Conservation (phyloP, 176 grass and related monocot genomes). For the Pontederia paniculata region DNA sequence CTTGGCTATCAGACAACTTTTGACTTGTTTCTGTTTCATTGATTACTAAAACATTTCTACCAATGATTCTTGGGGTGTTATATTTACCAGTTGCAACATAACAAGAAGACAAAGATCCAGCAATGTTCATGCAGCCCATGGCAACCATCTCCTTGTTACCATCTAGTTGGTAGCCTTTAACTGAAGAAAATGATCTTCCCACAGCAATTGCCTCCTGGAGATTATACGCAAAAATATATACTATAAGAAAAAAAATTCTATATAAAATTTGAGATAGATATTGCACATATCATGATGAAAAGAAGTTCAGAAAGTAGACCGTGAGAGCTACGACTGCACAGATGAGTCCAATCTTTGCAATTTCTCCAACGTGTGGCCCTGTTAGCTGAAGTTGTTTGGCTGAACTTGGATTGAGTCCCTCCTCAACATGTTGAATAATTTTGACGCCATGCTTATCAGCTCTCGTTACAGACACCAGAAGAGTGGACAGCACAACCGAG, state of each 20-base stretch:
- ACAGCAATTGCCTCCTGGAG: constrained; percentile 92
- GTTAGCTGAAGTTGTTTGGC: constrained; percentile 47
- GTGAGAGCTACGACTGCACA: constrained; percentile 81
- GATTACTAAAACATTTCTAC: too few species aligned
- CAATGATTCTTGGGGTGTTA: too few species aligned
- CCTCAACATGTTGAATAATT: constrained; percentile 70
- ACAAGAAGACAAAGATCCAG: constrained; percentile 76
- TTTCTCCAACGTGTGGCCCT: constrained; percentile 37
- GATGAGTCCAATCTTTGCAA: constrained; percentile 74
- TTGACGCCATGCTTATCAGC: constrained; percentile 84
- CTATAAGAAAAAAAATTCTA: not conserved
- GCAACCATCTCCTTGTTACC: constrained; percentile 97
- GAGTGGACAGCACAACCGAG: constrained; percentile 64
- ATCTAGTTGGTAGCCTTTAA: constrained; percentile 67
- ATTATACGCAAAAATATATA: constrained; percentile 1
- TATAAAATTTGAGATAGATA: not conserved
- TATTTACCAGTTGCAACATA: constrained; percentile 85
- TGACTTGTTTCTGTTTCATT: too few species aligned
- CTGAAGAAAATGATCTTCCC: constrained; percentile 64
- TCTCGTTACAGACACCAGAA: constrained; percentile 53
- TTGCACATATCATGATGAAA: not conserved
- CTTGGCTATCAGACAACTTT: too few species aligned
- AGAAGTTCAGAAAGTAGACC: constrained; percentile 21
- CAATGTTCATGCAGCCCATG: constrained; percentile 76
- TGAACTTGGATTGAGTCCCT: constrained; percentile 74